These are phyloP conservation scores for Wickerhamomyces bisporus DNA, from an alignment of 805 yeast species.

Conservation along the genomic window DNA sequence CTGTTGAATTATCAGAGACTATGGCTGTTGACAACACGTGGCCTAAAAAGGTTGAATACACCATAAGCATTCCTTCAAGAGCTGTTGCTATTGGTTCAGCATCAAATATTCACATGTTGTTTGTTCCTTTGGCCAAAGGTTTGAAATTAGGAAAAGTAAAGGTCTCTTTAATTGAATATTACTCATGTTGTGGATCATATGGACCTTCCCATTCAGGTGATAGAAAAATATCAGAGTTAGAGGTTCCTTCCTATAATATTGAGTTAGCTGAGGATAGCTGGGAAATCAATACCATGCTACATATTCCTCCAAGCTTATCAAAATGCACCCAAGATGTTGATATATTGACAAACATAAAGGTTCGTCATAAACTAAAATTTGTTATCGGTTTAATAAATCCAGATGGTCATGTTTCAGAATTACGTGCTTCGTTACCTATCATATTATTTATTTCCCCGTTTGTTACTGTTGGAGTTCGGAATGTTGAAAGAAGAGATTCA, in stretches of 20 bases:
- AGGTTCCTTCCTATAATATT: slow-evolving; percentile 28
- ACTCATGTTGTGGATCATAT: slow-evolving; percentile 51
- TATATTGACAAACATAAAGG: slow-evolving; percentile 62
- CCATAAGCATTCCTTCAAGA: slow-evolving; percentile 78
- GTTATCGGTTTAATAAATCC: slow-evolving; percentile 74
- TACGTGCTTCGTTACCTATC: slow-evolving; percentile 86
- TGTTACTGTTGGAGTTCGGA: slow-evolving; percentile 59
- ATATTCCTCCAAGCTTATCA: slow-evolving; percentile 67
- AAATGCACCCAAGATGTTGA: slow-evolving; percentile 86
- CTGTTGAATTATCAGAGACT: slow-evolving; percentile 84
- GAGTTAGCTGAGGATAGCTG: slow-evolving; percentile 51
- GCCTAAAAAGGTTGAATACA: slow-evolving; percentile 91
- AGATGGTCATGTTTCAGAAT: slow-evolving; percentile 89
- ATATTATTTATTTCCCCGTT: slow-evolving; percentile 75
- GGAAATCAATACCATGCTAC: slow-evolving; percentile 60
- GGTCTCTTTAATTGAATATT: slow-evolving; percentile 63
- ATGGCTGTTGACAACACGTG: slow-evolving; percentile 92
- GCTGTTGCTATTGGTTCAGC: slow-evolving; percentile 88
- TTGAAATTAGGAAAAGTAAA: slow-evolving; percentile 69
- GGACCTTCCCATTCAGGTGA: slow-evolving; percentile 62
- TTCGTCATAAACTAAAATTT: slow-evolving; percentile 84
- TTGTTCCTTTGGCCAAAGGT: slow-evolving; percentile 82
- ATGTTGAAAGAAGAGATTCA: slow-evolving; percentile 20
- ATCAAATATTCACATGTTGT: slow-evolving; percentile 59
- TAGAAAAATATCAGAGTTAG: slow-evolving; percentile 50